Evolutionary conservation across 768 basidiomycete species (phyloP), one percentile per base, ranked within the genome.

Genomic region (Boletus tylopilopsis): DNA sequence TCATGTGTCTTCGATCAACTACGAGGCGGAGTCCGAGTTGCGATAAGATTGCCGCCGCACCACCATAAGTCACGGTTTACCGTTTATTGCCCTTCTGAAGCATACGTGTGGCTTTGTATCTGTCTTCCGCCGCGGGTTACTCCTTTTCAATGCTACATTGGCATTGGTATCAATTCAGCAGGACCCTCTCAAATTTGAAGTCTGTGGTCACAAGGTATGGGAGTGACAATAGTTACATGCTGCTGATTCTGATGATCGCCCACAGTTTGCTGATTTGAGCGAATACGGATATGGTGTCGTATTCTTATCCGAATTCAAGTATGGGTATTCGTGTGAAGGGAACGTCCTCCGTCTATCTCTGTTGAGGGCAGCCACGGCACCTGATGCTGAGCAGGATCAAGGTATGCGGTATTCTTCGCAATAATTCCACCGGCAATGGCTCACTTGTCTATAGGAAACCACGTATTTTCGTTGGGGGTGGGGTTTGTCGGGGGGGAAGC

Each of bases 141-240:
- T n/a, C n/a, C n/a, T n/a, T n/a, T n/a, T n/a, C n/a, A n/a, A n/a
- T n/a, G n/a, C n/a, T n/a, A n/a, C n/a, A n/a, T n/a, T n/a, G n/a
- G n/a, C n/a, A n/a, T n/a, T n/a, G n/a, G n/a, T n/a, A n/a, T n/a
- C n/a, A n/a, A n/a, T n/a, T n/a, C n/a, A n/a, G n/a, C n/a, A n/a
- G n/a, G n/a, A n/a, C n/a, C n/a, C n/a, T n/a, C n/a, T n/a, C 41
- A 94, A 94, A 76, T 98, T 98, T 58, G 96, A 99, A 70, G 96
- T 98, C 10, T 96, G 93, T 64, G 92, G 89, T 1, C 96, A 98
- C 73, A 94, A 94, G 74, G 89, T 87, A 60, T 24, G 67, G 38
- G 19, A 9, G 16, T 29, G 13, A 15, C 11, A 35, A 19, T 19
- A 16, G 6, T 16, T 18, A 22, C 22, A 3, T 9, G 2, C 38